Percentiles rank a stretch among this genome's conserved stretches.
Conservation (phyloP, 2,329 filamentous ascomycete species). For the Xylariaceae sp. region DNA sequence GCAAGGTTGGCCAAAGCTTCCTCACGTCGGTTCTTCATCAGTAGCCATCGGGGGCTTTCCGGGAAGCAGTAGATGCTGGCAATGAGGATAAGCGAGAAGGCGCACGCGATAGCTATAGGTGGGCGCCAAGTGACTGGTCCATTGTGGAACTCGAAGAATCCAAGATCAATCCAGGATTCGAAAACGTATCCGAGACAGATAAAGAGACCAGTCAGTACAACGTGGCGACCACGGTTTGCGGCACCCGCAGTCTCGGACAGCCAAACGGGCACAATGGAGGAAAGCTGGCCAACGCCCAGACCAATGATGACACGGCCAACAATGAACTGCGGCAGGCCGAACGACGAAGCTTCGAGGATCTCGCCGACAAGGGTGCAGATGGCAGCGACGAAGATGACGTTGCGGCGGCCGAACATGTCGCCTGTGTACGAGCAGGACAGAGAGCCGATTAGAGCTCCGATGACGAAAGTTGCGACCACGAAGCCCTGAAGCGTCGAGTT, state of each 20-base stretch:
- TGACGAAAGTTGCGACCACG: slow-evolving; percentile 32
- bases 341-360: slow-evolving; percentile 36
- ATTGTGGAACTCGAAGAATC: slow-evolving; percentile 31
- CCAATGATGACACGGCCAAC: slow-evolving; percentile 37
- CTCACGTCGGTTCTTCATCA: slow-evolving; percentile 25
- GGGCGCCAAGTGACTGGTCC: slow-evolving; percentile 30
- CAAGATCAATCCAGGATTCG: slow-evolving; percentile 41
- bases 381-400: slow-evolving; percentile 35
- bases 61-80: slow-evolving; percentile 28
- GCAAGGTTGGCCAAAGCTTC: slow-evolving; percentile 30
- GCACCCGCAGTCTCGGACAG: slow-evolving; percentile 34
- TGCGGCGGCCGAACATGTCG: slow-evolving; percentile 36
- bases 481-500: slow-evolving; percentile 35
- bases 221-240: slow-evolving; percentile 38
- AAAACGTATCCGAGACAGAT: slow-evolving; percentile 34
- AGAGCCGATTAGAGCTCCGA: slow-evolving; percentile 33
- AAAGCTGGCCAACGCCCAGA: slow-evolving; percentile 33
- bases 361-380: slow-evolving; percentile 38
- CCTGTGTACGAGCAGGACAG: slow-evolving; percentile 33
- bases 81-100: slow-evolving; percentile 27
- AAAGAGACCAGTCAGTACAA: slow-evolving; percentile 33
- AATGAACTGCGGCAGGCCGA: slow-evolving; percentile 36
- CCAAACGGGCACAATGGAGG: slow-evolving; percentile 38
- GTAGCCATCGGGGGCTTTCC: slow-evolving; percentile 33
- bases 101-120: slow-evolving; percentile 29